phyloP scores from a whole-genome alignment of 345 rosid species.

The Sisymbrium irio region DNA sequence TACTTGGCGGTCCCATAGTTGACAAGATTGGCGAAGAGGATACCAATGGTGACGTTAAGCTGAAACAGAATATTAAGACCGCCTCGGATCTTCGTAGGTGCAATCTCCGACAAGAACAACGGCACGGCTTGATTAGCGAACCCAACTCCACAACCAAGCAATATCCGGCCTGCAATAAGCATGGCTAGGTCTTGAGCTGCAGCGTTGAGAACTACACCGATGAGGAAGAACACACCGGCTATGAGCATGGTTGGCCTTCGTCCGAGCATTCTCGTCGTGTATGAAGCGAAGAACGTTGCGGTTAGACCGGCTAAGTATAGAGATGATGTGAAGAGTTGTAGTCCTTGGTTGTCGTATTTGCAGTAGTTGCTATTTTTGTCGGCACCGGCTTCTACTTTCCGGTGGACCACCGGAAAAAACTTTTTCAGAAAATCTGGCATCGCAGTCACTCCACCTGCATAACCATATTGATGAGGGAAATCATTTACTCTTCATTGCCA shows the following conservation, averaged over 20 bases:
- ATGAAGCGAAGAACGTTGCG: slow-evolving; percentile 90
- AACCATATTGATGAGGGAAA: background rate
- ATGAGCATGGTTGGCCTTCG: slow-evolving; percentile 78
- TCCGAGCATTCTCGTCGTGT: slow-evolving; percentile 83
- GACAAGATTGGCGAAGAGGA: slow-evolving; percentile 86
- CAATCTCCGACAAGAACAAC: slow-evolving; percentile 89
- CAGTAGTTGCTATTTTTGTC: slow-evolving; percentile 60
- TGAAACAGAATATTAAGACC: slow-evolving; percentile 90
- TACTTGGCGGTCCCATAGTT: slow-evolving; percentile 92
- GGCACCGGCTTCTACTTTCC: slow-evolving; percentile 33
- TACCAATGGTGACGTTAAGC: slow-evolving; percentile 91
- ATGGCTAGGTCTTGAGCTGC: slow-evolving; percentile 81
- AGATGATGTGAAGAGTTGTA: slow-evolving; percentile 89
- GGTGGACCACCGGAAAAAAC: slow-evolving; percentile 75
- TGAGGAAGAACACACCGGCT: slow-evolving; percentile 80
- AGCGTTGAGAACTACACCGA: slow-evolving; percentile 68
- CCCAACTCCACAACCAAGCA: slow-evolving; percentile 94
- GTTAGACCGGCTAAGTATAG: slow-evolving; percentile 86
- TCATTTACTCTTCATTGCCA: background rate
- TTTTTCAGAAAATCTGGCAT: slow-evolving; percentile 77
- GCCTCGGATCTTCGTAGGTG: slow-evolving; percentile 93
- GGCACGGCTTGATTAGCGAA: slow-evolving; percentile 99
- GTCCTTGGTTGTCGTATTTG: slow-evolving; percentile 89
- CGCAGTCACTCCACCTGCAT: slow-evolving; percentile 84
- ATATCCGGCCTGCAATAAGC: slow-evolving; percentile 85